Conservation (phyloP, 257 asterid species). For the Leonotis leonurus region DNA sequence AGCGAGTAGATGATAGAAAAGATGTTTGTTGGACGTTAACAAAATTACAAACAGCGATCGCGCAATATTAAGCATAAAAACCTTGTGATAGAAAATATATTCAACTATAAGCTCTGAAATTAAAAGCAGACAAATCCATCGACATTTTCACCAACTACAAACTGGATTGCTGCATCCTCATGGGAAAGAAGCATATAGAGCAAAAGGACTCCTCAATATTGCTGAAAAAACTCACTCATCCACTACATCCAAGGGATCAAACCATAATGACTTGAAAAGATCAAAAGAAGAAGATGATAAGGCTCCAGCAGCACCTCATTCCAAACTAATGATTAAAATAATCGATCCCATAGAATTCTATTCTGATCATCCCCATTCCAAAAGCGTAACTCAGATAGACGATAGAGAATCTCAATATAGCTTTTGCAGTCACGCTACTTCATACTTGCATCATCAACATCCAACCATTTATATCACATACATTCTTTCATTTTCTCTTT, state of each 20-base stretch:
- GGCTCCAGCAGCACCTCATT: no score
- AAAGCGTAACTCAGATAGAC: no score
- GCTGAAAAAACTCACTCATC: neutral
- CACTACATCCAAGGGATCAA: no score
- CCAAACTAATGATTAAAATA: no score
- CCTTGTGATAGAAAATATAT: neutral
- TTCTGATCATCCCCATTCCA: no score
- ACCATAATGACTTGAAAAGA: no score
- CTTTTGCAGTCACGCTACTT: no score
- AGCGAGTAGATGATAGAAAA: neutral
- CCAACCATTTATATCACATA: neutral
- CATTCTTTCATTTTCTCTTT: neutral
- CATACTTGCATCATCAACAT: constrained; percentile 15
- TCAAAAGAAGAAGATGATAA: no score
- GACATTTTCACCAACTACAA: constrained; percentile 1
- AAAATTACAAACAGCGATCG: neutral
- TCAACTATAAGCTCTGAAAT: neutral
- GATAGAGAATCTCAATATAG: no score
- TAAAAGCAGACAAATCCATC: neutral
- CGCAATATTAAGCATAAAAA: neutral
- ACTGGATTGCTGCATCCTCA: neutral
- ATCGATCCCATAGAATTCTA: no score
- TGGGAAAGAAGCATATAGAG: neutral
- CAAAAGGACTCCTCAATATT: neutral
- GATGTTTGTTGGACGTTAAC: neutral